Conservation (phyloP, 2,329 filamentous ascomycete species). For the Lasiodiplodia theobromae region DNA sequence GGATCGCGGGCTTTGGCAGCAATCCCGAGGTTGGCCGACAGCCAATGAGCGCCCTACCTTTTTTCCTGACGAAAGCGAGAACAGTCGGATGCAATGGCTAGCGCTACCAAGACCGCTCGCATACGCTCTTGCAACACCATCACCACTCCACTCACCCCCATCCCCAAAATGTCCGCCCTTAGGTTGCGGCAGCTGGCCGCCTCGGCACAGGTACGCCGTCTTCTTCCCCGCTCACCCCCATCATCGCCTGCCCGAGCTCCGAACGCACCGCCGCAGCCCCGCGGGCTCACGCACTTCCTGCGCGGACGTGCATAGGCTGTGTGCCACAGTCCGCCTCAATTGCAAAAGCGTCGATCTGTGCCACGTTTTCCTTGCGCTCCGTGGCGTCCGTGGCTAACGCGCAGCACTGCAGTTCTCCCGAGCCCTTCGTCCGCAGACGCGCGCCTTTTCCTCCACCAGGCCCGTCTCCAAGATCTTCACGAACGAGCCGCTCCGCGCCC, state of each 20-base stretch:
- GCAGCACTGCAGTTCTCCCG: slow-evolving; percentile 67
- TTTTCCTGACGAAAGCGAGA: slow-evolving; percentile 26
- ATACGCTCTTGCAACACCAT: slow-evolving; percentile 25
- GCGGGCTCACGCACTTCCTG: slow-evolving; percentile 12
- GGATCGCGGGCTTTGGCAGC: slow-evolving; percentile 26
- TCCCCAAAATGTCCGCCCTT: slow-evolving; percentile 29
- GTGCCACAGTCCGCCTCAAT: slow-evolving; percentile 8
- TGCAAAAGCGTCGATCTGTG: background rate
- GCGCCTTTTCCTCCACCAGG: slow-evolving; percentile 87
- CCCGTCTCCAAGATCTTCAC: slow-evolving; percentile 85
- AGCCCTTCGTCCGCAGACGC: slow-evolving; percentile 68
- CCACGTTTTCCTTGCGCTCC: background rate
- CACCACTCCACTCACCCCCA: slow-evolving; percentile 24
- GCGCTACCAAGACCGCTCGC: slow-evolving; percentile 19
- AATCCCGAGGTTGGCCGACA: slow-evolving; percentile 28
- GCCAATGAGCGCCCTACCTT: slow-evolving; percentile 28
- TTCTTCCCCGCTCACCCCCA: background rate
- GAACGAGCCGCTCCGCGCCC: slow-evolving; percentile 85
- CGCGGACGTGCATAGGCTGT: background rate
- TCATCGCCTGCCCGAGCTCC: slow-evolving; percentile 14
- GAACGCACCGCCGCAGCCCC: slow-evolving; percentile 5
- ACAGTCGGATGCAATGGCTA: slow-evolving; percentile 24
- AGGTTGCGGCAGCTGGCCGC: slow-evolving; percentile 30
- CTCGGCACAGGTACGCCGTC: slow-evolving; percentile 27
- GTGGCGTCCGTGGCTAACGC: slow-evolving; percentile 6